Conservation (phyloP, 78 protist genomes). For the Emiliania huxleyi region DNA sequence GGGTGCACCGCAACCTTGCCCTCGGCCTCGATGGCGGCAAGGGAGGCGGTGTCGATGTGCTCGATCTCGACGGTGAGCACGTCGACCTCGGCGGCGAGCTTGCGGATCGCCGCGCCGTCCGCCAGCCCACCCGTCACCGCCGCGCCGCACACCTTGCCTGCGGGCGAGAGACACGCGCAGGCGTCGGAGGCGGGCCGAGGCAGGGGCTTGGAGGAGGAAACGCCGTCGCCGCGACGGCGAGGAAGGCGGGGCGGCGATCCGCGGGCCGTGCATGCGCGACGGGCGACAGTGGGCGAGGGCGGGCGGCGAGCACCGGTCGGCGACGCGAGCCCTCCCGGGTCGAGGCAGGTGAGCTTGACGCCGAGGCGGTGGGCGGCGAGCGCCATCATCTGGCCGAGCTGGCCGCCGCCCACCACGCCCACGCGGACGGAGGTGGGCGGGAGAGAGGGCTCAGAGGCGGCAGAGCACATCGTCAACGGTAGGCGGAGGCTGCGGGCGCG, state of each 20-base stretch:
- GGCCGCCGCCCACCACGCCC: slow-evolving; percentile 73
- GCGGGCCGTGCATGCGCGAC: too few species aligned
- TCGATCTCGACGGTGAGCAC: slow-evolving; percentile 69
- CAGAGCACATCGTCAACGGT: too few species aligned
- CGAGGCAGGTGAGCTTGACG: slow-evolving; percentile 24
- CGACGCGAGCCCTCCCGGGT: slow-evolving; percentile 28
- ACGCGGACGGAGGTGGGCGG: too few species aligned
- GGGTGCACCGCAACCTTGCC: slow-evolving; percentile 47
- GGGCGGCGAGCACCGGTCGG: too few species aligned
- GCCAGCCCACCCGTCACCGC: slow-evolving; percentile 11
- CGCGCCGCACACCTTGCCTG: neutral
- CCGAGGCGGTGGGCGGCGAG: slow-evolving; percentile 58
- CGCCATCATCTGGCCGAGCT: slow-evolving; percentile 67
- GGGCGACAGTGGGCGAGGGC: too few species aligned
- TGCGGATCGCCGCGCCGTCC: slow-evolving; percentile 1
- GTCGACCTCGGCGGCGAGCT: slow-evolving; percentile 39
- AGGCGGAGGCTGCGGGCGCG: too few species aligned
- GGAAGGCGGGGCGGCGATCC: too few species aligned
- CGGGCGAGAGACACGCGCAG: too few species aligned
- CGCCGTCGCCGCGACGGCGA: too few species aligned
- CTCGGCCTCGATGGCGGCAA: slow-evolving; percentile 1
- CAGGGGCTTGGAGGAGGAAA: too few species aligned
- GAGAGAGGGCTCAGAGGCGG: too few species aligned
- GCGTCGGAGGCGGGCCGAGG: too few species aligned
- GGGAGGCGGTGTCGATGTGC: slow-evolving; percentile 54